Evolutionary conservation across 345 rosid genomes (phyloP).

Genomic region (Stellera chamaejasme): DNA sequence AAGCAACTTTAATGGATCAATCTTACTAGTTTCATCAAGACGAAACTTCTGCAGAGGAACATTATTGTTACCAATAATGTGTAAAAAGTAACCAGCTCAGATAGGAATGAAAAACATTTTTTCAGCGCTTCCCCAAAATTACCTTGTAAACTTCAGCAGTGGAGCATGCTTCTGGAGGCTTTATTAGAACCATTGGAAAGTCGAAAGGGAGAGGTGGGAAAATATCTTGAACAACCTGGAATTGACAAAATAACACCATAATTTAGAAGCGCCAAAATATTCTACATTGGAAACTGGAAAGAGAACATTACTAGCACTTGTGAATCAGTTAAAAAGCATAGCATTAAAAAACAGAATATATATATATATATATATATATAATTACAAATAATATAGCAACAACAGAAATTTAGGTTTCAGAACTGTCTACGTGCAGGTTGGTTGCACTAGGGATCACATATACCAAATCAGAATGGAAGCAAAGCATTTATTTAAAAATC

Average conservation of each 20-base stretch:
- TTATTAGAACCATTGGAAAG: conserved; percentile 80
- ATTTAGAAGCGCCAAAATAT: too few relatives aligned
- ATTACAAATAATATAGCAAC: too few relatives aligned
- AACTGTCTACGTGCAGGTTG: too few relatives aligned
- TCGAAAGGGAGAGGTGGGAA: conserved; percentile 63
- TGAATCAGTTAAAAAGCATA: too few relatives aligned
- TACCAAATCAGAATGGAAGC: too few relatives aligned
- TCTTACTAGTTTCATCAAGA: conserved; percentile 61
- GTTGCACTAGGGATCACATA: too few relatives aligned
- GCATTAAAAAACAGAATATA: too few relatives aligned
- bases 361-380: too few relatives aligned
- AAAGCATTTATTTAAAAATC: too few relatives aligned
- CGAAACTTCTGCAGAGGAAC: conserved; percentile 44
- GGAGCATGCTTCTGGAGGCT: conserved; percentile 83
- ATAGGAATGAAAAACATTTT: not conserved
- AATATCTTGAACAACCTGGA: conserved; percentile 78
- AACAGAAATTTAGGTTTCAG: too few relatives aligned
- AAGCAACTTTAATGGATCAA: conserved; percentile 64
- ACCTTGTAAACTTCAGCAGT: conserved; percentile 97
- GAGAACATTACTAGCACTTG: too few relatives aligned
- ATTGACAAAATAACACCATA: not conserved
- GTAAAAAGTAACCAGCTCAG: conserved; percentile 6
- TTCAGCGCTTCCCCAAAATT: conserved; percentile 10
- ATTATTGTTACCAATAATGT: conserved; percentile 8
- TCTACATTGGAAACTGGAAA: too few relatives aligned